Evolutionary conservation across 371 early-diverging fungal species (phyloP), one percentile per base, ranked within the genome.

Genomic region (Mucor sp.): DNA sequence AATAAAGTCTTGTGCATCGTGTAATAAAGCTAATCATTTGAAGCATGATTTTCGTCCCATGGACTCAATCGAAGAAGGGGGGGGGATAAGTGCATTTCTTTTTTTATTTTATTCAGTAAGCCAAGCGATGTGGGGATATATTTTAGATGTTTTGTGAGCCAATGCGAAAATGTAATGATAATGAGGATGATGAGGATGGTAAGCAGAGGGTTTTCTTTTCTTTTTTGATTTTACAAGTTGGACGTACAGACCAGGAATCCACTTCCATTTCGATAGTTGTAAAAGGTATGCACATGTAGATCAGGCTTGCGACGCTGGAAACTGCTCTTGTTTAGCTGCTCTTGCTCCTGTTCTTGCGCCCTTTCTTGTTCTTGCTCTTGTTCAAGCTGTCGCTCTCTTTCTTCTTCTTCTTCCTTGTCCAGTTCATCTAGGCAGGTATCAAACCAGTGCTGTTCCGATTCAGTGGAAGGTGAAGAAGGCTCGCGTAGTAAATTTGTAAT

Each of bases 401-500:
- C 50, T 50, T 8, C 23, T 50, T 50, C 50, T 23, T 48, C 48
- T 56, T 72, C 72, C 44, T 62, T 55, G 14, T 60, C 59, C 25
- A 72, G 32, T 39, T 72, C 66, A 44, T 66, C 56, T 6, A 72
- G 21, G 60, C 73, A 72, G 39, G 62, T 56, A 8, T 72, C 73
- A 63, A 72, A 69, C 73, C 73, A 72, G 3, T 72, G 44, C 9
- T 72, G 73, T 41, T 72, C 73, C 23, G 56, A 32, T 12, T 21
- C 14, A 9, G 32, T 27, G 2, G 56, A 35, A 3, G 48, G 33
- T 4, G 39, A 25, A 9, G 41, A 30, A 19, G 65, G 58, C 25
- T 63, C 63, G 27, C 73, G 73, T 56, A 72, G 60, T 62, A 72
- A 41, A 66, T 72, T 72, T 12, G 56, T 27, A 25, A 72, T 69